Evolutionary conservation across 345 rosid species (phyloP), one percentile per base, ranked within the genome.

Genomic region (Triadica sebifera): DNA sequence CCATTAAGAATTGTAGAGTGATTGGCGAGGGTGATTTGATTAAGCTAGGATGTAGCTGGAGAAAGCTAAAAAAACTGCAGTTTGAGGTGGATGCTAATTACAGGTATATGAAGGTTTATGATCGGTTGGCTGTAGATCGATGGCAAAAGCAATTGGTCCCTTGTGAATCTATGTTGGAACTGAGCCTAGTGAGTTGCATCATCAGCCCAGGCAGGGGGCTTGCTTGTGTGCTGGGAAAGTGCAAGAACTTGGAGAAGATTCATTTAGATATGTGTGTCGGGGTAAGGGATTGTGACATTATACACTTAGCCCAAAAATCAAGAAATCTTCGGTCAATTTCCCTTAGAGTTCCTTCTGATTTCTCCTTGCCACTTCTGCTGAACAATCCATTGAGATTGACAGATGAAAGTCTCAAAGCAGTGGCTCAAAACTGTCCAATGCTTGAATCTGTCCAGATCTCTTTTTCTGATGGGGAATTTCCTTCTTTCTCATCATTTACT

Each of bases 21-120:
- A 86, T 93, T 34, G 93, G 94, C 39, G 98, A 93, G 77, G 90
- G 91, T 69, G 97, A 93, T 83, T 80, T 94, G 74, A 81, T 88
- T 52, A 93, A 88, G 83, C 78, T 93, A 13, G 94, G 97, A 17
- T 79, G 74, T 59, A 76, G 90, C 68, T 94, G 97, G 96, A 60
- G 85, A 78, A 91, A 84, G 73, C 84, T 91, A 15, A 82, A 85
- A 62, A 73, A 80, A 22, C 73, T 94, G 67, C 91, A 87, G 77
- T 91, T 94, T 49, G 97, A 90, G 80, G 94, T 94, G 64, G 97
- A 90, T 82, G 87, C 89, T n/a, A 91, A 90, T 77, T 87, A 93
- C 81, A 84, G 97, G 43, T 91, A 89, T 83, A 90, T 88, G 97
- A 88, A 87, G 78, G 89, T 87, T 65, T 86, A 90, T 79, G 94